phyloP scores from a whole-genome alignment of 2,329 filamentous ascomycete species.

The Alternaria infectoria region DNA sequence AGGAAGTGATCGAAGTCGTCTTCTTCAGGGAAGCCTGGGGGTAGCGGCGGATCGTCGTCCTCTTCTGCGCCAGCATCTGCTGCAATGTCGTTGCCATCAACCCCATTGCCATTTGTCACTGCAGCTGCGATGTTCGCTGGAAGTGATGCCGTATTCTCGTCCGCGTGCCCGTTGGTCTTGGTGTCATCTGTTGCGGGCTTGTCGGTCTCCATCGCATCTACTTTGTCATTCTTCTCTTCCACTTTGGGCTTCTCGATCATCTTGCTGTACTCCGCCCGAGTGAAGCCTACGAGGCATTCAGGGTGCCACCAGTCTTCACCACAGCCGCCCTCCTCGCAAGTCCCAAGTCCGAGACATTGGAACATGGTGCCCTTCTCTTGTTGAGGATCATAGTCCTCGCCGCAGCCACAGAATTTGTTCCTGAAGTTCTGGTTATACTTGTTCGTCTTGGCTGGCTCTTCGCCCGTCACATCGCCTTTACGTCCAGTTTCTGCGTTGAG shows the following conservation, averaged over 20 bases:
- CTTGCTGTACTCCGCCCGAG: constrained; percentile 72
- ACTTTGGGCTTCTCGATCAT: constrained; percentile 33
- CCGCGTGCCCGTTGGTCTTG: constrained; percentile 12
- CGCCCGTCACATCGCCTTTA: constrained; percentile 78
- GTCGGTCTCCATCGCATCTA: constrained; percentile 20
- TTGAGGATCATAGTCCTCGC: constrained; percentile 84
- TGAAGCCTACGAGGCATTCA: constrained; percentile 84
- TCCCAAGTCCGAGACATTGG: constrained; percentile 87
- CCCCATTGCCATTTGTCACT: constrained; percentile 24
- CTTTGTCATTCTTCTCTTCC: constrained; percentile 11
- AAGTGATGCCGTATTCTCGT: constrained; percentile 14
- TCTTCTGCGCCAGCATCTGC: constrained; percentile 62
- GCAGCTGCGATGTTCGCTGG: constrained; percentile 26
- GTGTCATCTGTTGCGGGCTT: neutral
- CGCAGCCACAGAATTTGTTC: constrained; percentile 90
- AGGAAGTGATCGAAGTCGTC: constrained; percentile 89
- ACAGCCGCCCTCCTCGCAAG: constrained; percentile 81
- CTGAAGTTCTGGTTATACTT: constrained; percentile 95
- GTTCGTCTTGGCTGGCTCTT: constrained; percentile 75
- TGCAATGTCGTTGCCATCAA: constrained; percentile 43
- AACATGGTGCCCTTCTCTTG: constrained; percentile 98
- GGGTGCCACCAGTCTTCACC: constrained; percentile 99
- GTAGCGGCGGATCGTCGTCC: constrained; percentile 68
- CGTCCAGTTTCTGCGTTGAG: constrained; percentile 73
- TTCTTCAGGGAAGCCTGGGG: constrained; percentile 85